Base-by-base conservation (phyloP, 805 yeast genomes). In the Tetrapisispora phaffii region DNA sequence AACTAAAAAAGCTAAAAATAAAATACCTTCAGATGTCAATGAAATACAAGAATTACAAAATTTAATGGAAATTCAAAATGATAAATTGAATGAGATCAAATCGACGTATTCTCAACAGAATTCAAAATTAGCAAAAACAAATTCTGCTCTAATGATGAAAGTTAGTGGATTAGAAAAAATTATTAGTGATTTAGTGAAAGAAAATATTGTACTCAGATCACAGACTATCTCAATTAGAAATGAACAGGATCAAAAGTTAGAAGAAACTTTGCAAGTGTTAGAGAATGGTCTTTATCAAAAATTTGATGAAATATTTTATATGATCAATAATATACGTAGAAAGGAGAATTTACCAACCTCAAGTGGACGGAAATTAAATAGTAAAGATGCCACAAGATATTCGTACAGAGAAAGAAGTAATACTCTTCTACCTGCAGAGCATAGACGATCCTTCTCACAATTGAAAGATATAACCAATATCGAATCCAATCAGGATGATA, bases 61-160 rank as follows among this genome's bases (percentile, higher is more conserved):
- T 19, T 32, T 60, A 17, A 49, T 60, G 50, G 63, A 62, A 44
- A 31, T 47, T 8, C 61, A 59, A 29, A 50, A 48, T 17, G 41
- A 38, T 16, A 54, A 54, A 36, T 45, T 50, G 15, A 56, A 54
- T 22, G 31, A 41, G 1, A 44, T 58, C n/a, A 62, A 51, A 31
- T 51, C 49, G 45, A 60, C 53, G 10, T 60, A 57, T 46, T 55
- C 54, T 36, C 57, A 50, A 41, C 71, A 62, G 54, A 82, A 82
- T 59, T 69, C 68, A 44, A 71, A 74, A n/a, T 60, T 83, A 23
- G 85, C 85, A 1, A 75, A 71, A 49, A 74, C 72, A 41, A 80
- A 79, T 56, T 72, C 82, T 2, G 57, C 69, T 20, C 63, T 81
- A 57, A 67, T 73, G 69, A 57, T 71, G 33, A 75, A 69, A 50